Percentiles rank a stretch among this genome's conserved stretches.
phyloP scores from a whole-genome alignment of 805 yeast genomes.

The Saccharomycopsis oosterbeekiorum region DNA sequence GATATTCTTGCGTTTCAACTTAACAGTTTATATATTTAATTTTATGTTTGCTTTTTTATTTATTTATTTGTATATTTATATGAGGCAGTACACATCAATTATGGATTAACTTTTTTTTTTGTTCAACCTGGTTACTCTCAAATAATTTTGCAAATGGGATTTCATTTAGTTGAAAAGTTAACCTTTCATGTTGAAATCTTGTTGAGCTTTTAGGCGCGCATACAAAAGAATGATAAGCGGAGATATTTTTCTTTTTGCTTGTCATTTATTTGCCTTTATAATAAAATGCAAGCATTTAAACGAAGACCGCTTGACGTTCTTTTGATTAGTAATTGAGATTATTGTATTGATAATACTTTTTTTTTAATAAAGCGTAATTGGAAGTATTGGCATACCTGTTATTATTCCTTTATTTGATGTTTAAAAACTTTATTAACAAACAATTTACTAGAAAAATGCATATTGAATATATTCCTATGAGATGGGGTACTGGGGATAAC shows the following conservation, averaged over 20 bases:
- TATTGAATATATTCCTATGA: slow-evolving; percentile 73
- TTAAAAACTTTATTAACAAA: neutral
- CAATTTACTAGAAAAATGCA: slow-evolving; percentile 53
- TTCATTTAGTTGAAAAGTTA: neutral
- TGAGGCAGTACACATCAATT: neutral
- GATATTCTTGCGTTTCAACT: neutral
- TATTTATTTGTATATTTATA: neutral
- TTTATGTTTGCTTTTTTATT: neutral
- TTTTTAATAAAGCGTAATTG: too few species aligned
- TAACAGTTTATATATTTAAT: neutral
- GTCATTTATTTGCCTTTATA: neutral
- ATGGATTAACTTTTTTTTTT: neutral
- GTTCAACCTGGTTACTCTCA: neutral
- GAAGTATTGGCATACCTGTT: too few species aligned
- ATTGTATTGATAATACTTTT: too few species aligned
- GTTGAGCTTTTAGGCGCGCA: neutral
- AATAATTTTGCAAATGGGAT: neutral
- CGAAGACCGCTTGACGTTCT: too few species aligned
- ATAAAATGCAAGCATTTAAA: too few species aligned
- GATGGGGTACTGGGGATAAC: slow-evolving; percentile 93
- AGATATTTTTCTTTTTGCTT: neutral
- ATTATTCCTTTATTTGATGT: neutral
- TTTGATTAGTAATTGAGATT: neutral
- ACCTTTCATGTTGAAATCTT: neutral
- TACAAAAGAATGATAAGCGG: neutral